These are phyloP conservation scores for Boletus reticulatus DNA, from an alignment of 768 basidiomycete genomes.

Conservation along the genomic window DNA sequence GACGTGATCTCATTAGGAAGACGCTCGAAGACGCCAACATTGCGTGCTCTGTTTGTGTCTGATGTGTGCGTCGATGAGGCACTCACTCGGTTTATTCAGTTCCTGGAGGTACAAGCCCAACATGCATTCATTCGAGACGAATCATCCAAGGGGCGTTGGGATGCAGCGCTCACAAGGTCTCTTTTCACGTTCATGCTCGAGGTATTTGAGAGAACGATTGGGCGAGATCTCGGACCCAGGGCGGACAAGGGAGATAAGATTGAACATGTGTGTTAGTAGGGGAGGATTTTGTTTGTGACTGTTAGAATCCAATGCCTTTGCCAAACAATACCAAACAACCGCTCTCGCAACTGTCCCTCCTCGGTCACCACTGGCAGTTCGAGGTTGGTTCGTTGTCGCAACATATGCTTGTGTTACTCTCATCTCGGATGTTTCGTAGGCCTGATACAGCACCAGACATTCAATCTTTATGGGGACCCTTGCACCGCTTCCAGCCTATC, in stretches of 20 bases:
- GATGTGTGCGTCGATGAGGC: not conserved
- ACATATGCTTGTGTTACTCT: not conserved
- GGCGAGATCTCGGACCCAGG: constrained; percentile 77
- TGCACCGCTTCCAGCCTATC: constrained; percentile 51
- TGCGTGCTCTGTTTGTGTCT: constrained; percentile 58
- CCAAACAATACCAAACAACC: constrained; percentile 7
- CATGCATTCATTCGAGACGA: constrained; percentile 96
- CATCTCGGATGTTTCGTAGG: not conserved
- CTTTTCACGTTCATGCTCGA: constrained; percentile 89
- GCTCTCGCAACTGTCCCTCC: too few relatives aligned
- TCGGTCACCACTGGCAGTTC: too few relatives aligned
- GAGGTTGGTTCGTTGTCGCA: not conserved
- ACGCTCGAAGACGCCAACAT: constrained; percentile 80
- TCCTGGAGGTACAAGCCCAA: constrained; percentile 94
- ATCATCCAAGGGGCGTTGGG: constrained; percentile 91
- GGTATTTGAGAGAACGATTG: constrained; percentile 86
- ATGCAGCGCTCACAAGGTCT: constrained; percentile 82
- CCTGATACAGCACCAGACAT: not conserved
- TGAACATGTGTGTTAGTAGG: constrained; percentile 69
- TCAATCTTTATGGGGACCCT: constrained; percentile 25
- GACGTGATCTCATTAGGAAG: constrained; percentile 81
- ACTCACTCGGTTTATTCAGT: constrained; percentile 43
- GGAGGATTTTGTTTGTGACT: constrained; percentile 1
- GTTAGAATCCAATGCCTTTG: constrained; percentile 6
- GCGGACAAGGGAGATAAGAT: constrained; percentile 43